Conservation (phyloP, 768 basidiomycete genomes). For the Boletus rubroflammeus region DNA sequence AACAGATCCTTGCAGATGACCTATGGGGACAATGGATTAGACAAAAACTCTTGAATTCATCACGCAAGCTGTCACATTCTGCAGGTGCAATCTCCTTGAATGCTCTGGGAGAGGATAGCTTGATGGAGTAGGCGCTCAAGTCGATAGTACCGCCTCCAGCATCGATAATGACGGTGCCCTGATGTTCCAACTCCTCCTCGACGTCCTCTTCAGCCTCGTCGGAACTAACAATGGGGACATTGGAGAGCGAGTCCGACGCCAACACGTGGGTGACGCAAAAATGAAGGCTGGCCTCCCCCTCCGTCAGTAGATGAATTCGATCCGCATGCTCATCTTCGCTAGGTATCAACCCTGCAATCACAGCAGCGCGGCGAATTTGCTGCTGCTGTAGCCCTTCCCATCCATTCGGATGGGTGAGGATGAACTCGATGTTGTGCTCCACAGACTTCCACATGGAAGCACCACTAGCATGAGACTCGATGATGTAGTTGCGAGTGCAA, state of each 20-base stretch:
- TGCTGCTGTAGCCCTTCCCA: slow-evolving; percentile 32
- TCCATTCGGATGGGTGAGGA: slow-evolving; percentile 32
- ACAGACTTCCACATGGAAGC: slow-evolving; percentile 24
- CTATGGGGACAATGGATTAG: slow-evolving; percentile 15
- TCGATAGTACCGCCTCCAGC: slow-evolving; percentile 41
- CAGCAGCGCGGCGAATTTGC: slow-evolving; percentile 26
- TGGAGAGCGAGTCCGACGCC: slow-evolving; percentile 27
- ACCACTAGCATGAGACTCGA: slow-evolving; percentile 28
- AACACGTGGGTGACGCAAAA: slow-evolving; percentile 45
- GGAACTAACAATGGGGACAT: background rate
- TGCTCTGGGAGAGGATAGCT: slow-evolving; percentile 13
- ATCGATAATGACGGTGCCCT: slow-evolving; percentile 43
- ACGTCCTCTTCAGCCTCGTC: background rate
- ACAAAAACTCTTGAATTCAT: background rate
- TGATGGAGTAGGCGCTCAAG: slow-evolving; percentile 35
- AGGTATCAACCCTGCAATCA: slow-evolving; percentile 23
- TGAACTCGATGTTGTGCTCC: slow-evolving; percentile 20
- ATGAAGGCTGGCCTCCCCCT: slow-evolving; percentile 28
- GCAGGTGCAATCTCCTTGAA: slow-evolving; percentile 37
- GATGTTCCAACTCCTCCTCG: slow-evolving; percentile 23
- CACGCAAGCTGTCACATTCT: slow-evolving; percentile 20
- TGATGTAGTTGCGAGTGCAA: slow-evolving; percentile 21
- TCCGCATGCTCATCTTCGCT: slow-evolving; percentile 7
- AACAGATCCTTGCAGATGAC: slow-evolving; percentile 38
- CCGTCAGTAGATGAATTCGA: slow-evolving; percentile 26